Conservation (phyloP, 2,329 filamentous ascomycete species). For the Malbranchea zuffiana region DNA sequence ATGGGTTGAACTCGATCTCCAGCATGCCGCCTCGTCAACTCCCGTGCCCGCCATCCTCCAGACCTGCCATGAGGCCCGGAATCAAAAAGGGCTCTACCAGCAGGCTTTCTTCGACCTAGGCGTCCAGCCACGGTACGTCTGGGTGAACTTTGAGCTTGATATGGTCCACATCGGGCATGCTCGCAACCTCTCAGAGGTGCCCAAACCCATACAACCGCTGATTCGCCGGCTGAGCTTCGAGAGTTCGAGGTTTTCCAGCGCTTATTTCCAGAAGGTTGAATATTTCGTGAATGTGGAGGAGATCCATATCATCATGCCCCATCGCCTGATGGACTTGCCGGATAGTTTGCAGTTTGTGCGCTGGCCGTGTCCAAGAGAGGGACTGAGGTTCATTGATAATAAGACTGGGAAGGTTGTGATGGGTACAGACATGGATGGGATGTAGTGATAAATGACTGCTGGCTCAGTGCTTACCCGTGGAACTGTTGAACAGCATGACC, state of each 20-base stretch:
- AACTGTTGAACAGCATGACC: too few relatives aligned
- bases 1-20: background rate
- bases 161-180: constrained; percentile 4
- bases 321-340: background rate
- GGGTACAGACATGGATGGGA: background rate
- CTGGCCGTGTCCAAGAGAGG: background rate
- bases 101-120: too few relatives aligned
- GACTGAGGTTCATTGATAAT: background rate
- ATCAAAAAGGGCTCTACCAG: background rate
- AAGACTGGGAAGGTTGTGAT: background rate
- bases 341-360: background rate
- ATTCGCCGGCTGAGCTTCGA: too few relatives aligned
- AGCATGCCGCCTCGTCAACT: background rate
- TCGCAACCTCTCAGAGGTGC: too few relatives aligned
- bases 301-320: constrained; percentile 5
- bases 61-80: background rate
- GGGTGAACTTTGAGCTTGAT: constrained; percentile 15
- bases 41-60: constrained; percentile 3
- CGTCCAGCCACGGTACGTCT: constrained; percentile 10
- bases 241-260: too few relatives aligned
- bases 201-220: too few relatives aligned
- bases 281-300: background rate
- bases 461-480: too few relatives aligned
- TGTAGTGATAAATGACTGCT: too few relatives aligned
- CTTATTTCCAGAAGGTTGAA: background rate